Evolutionary conservation across 345 rosid species (phyloP).

Genomic region (Gossypium ekmanianum): DNA sequence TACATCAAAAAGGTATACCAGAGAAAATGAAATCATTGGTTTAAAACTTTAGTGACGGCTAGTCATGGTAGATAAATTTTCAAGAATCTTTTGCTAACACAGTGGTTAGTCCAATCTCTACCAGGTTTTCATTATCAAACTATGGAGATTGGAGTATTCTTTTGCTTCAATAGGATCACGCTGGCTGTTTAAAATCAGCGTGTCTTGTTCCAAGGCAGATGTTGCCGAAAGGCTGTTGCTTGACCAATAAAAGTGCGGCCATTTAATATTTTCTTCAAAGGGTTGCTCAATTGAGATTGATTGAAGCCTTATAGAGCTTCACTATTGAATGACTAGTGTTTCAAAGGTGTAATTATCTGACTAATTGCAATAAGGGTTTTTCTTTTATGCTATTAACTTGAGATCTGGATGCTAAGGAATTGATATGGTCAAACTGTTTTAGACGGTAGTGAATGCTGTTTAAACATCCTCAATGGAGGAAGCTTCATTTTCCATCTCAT

Average conservation of each 20-base stretch:
- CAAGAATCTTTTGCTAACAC: neutral
- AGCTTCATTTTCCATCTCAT: neutral
- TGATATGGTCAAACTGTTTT: conserved; percentile 6
- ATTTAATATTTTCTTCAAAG: neutral
- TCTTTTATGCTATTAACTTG: neutral
- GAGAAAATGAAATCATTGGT: neutral
- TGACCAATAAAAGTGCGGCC: neutral
- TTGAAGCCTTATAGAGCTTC: conserved; percentile 2
- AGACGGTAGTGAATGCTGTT: conserved; percentile 4
- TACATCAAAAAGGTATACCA: neutral
- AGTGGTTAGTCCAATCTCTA: neutral
- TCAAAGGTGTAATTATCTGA: neutral
- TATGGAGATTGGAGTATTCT: neutral
- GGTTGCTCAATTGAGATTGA: neutral
- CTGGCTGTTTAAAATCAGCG: neutral
- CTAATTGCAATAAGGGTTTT: neutral
- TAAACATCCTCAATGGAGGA: conserved; percentile 16
- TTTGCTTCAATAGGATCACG: neutral
- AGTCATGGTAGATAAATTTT: neutral
- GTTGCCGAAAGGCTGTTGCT: neutral
- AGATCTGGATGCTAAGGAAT: conserved; percentile 4
- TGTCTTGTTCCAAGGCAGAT: neutral
- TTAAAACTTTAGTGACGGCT: neutral
- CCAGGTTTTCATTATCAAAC: neutral
- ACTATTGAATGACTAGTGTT: neutral